Percentiles rank a stretch among this genome's conserved stretches.
Evolutionary conservation across 352 stramenopile genomes (phyloP).

Genomic region (Synura sp.): DNA sequence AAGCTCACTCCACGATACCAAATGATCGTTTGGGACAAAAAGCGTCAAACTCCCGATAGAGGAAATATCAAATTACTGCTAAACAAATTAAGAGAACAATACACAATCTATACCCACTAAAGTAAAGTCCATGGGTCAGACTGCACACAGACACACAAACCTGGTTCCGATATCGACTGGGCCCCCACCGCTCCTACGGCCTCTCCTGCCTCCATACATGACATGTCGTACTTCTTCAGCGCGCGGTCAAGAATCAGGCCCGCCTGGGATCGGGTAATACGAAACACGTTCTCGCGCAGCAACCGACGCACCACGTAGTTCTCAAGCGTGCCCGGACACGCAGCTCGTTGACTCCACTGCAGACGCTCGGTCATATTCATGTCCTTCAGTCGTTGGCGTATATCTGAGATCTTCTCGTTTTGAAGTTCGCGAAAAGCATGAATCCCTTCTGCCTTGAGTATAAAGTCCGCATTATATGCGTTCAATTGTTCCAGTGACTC

Average conservation of each 20-base stretch:
- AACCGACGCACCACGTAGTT: background rate
- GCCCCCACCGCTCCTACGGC: slow-evolving; percentile 92
- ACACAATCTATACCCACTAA: no score
- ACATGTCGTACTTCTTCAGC: slow-evolving; percentile 63
- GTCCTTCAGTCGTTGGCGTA: background rate
- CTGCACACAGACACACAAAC: no score
- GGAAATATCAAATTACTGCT: no score
- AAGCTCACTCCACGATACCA: no score
- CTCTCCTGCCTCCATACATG: slow-evolving; percentile 73
- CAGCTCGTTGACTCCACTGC: background rate
- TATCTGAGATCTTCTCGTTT: background rate
- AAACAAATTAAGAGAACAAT: no score
- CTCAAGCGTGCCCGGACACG: no score
- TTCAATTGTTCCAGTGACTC: slow-evolving; percentile 47
- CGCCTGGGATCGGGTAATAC: slow-evolving; percentile 68
- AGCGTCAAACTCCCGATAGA: no score
- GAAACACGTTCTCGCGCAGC: no score
- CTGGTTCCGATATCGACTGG: slow-evolving; percentile 93
- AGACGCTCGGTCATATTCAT: no score
- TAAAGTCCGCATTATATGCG: background rate
- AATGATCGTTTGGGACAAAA: no score
- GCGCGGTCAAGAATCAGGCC: slow-evolving; percentile 57
- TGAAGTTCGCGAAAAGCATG: background rate
- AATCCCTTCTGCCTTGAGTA: no score
- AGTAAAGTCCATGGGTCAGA: no score